phyloP scores from a whole-genome alignment of 768 basidiomycete species.

The Ephemerocybe angulata region DNA sequence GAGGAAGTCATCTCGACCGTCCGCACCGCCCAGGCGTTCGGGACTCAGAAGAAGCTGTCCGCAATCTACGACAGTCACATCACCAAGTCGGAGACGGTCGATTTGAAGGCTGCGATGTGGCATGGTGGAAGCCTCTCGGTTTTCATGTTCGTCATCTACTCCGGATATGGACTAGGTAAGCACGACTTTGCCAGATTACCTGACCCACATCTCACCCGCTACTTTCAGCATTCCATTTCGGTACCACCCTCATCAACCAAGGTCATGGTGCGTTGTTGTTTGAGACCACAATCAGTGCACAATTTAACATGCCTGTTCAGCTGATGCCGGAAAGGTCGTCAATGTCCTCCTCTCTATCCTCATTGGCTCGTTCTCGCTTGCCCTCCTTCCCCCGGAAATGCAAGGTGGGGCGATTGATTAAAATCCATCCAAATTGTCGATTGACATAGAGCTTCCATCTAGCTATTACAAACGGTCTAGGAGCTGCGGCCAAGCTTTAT shows the following conservation, averaged over 20 bases:
- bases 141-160: slow-evolving; percentile 85
- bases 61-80: slow-evolving; percentile 64
- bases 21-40: slow-evolving; percentile 89
- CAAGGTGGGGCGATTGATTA: slow-evolving; percentile 48
- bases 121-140: slow-evolving; percentile 59
- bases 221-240: slow-evolving; percentile 87
- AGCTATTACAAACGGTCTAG: slow-evolving; percentile 78
- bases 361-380: slow-evolving; percentile 89
- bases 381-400: slow-evolving; percentile 81
- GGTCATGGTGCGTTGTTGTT: slow-evolving; percentile 42
- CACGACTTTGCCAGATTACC: too few species aligned
- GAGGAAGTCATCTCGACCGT: slow-evolving; percentile 92
- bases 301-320: slow-evolving; percentile 27
- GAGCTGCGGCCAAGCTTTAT: slow-evolving; percentile 87
- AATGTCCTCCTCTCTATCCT: slow-evolving; percentile 83
- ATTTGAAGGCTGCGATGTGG: slow-evolving; percentile 58
- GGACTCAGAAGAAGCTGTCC: slow-evolving; percentile 64
- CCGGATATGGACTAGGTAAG: slow-evolving; percentile 67
- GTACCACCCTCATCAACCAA: slow-evolving; percentile 76
- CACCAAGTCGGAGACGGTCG: slow-evolving; percentile 45
- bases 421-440: neutral
- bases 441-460: slow-evolving; percentile 19
- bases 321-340: slow-evolving; percentile 66
- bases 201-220: too few species aligned
- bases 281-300: slow-evolving; percentile 21